Conservation (phyloP, 805 yeast species). For the Wickerhamiella domercqiae region DNA sequence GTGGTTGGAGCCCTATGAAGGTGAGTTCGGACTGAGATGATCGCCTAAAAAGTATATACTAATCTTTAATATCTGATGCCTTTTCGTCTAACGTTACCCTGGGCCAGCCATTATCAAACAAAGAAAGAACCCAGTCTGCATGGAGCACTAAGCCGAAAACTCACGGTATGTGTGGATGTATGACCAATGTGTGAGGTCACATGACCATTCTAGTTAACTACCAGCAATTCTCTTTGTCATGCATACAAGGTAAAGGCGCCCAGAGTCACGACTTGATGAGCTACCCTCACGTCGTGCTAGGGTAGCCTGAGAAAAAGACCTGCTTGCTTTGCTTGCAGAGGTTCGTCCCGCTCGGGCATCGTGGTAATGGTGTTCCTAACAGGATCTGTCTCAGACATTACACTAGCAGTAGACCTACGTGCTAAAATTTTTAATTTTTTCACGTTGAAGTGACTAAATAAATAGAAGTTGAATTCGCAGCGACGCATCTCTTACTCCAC, state of each 20-base stretch:
- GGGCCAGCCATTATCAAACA: too few species aligned
- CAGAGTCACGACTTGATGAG: constrained; percentile 21
- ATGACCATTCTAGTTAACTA: too few species aligned
- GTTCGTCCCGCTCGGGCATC: constrained; percentile 14
- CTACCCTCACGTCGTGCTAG: constrained; percentile 21
- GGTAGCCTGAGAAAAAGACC: constrained; percentile 19
- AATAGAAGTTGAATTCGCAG: neutral
- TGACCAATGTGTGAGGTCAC: too few species aligned
- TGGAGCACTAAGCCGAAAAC: too few species aligned
- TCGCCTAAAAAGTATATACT: neutral
- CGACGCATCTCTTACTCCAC: neutral
- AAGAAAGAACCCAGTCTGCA: too few species aligned
- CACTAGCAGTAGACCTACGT: neutral
- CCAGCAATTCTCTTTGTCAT: constrained; percentile 6
- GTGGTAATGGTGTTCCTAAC: constrained; percentile 11
- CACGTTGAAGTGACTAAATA: too few species aligned
- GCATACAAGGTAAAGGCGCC: constrained; percentile 20
- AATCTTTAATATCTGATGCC: neutral
- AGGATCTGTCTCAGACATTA: constrained; percentile 14
- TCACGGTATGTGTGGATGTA: too few species aligned
- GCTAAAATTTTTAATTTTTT: neutral
- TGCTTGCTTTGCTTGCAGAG: constrained; percentile 6
- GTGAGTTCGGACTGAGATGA: neutral
- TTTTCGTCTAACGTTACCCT: too few species aligned
- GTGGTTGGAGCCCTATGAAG: constrained; percentile 25